Evolutionary conservation across 2,329 filamentous ascomycete species (phyloP), one percentile per base, ranked within the genome.

Genomic region (Xylaria sp.): DNA sequence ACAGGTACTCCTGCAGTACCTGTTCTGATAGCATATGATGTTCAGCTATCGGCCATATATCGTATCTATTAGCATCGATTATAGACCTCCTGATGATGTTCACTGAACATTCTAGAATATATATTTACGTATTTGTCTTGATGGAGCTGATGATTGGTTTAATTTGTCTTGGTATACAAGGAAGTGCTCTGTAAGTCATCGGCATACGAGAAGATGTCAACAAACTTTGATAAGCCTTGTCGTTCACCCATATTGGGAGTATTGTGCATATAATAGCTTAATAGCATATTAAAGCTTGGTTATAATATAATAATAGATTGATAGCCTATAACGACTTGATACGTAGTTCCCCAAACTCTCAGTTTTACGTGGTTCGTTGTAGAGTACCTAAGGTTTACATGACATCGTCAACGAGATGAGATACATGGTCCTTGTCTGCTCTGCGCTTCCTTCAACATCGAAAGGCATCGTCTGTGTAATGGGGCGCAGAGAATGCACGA

Each of bases 101-200:
- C 27, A n/a, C 3, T 51, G 53, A 55, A 55, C 15, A 13, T 55
- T 55, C 53, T 29, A 44, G 53, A 55, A 55, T n/a, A 36, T 42
- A 15, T 42, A 4, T 55, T n/a, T 42, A 55, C 53, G 15, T 39
- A 27, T 55, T 42, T 42, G 31, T 25, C 39, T 55, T n/a, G 3
- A 42, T 29, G 22, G 51, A 42, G 36, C 20, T n/a, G 15, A 55
- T n/a, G 29, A 55, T 3, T 38, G 31, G 33, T 25, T 17, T 54
- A 5, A 39, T 38, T 25, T 20, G 36, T 29, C 13, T 55, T 13
- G 25, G 47, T 29, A 50, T n/a, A 50, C 47, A n/a, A 7, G 22
- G 29, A 53, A n/a, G n/a, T n/a, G n/a, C 49, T 53, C 17, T 33
- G 11, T 25, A 53, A 53, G 29, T 53, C 49, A 36, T n/a, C n/a